Base-by-base conservation (phyloP, 139 green algal species). In the Ettlia oleoabundans region DNA sequence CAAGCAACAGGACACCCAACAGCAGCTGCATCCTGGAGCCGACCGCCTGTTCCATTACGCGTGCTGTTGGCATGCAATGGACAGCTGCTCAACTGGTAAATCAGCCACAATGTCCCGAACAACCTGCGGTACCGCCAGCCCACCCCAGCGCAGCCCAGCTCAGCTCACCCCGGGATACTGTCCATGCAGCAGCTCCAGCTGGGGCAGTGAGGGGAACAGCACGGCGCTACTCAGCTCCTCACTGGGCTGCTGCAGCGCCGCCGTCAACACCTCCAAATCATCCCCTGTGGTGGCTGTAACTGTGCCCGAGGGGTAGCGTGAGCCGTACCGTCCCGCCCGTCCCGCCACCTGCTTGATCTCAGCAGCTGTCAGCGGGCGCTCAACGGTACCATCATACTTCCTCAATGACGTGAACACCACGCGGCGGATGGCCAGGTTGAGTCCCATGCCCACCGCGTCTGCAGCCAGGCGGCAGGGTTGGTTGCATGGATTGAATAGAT, bases 371-470 rank as follows among this genome's bases (percentile, higher is more conserved):
- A 80, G 33, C 43, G 51, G 85, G 79, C 81, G 86, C 78, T 78
- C 80, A 32, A 67, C 24, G 32, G 68, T 51, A 38, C 93, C 94
- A 74, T 96, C 89, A 82, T 91, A 97, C 82, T 98, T 98, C 67
- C 82, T 51, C 68, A 97, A 58, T 0, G 86, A 88, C 69, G 85
- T 88, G 85, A 98, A 98, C 30, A 98, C 87, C 37, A 98, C 87
- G 22, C 95, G 89, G 24, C 90, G 82, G 41, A 99, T 97, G 89
- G 94, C 96, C 52, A 99, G 92, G 88, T 98, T 99, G 37, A 99
- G 87, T 19, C 96, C 96, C 94, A 98, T 98, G 13, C 96, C 96
- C 33, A 99, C 91, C 3, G 74, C 74, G 21, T 81, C 74, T 38
- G 30, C 9, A 41, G n/a, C 10, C 58, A n/a, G 58, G 24, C 58